phyloP scores from a whole-genome alignment of 169 alveolate species.

The Plasmodium gallinaceum region DNA sequence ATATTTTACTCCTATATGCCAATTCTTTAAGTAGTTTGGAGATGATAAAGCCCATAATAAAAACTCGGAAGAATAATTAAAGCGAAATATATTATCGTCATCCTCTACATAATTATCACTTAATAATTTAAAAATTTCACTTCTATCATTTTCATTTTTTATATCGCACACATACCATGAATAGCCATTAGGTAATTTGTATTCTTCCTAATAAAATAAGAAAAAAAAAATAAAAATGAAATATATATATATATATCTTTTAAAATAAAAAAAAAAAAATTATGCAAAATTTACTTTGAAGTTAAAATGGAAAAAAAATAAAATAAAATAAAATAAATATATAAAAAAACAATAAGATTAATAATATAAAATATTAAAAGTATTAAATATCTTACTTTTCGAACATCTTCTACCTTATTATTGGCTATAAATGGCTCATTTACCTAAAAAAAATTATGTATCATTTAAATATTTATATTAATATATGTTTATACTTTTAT shows the following conservation, averaged over 20 bases:
- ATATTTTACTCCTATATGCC: slow-evolving; percentile 96
- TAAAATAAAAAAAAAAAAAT: too few relatives aligned
- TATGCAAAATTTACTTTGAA: background rate
- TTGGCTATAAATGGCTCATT: slow-evolving; percentile 74
- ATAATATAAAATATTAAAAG: too few relatives aligned
- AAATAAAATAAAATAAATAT: background rate
- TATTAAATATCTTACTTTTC: slow-evolving; percentile 26
- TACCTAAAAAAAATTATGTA: slow-evolving; percentile 52
- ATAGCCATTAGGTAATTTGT: slow-evolving; percentile 92
- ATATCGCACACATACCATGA: slow-evolving; percentile 95
- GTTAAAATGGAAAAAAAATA: background rate
- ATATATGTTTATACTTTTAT: background rate
- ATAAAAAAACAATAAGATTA: background rate
- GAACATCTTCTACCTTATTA: slow-evolving; percentile 74
- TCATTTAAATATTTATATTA: background rate
- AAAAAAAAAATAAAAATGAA: slow-evolving; percentile 35
- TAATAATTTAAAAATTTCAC: slow-evolving; percentile 84
- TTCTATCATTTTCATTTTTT: slow-evolving; percentile 83
- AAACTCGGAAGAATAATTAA: slow-evolving; percentile 96
- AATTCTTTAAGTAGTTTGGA: slow-evolving; percentile 90
- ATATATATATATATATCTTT: too few relatives aligned
- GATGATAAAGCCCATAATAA: slow-evolving; percentile 96
- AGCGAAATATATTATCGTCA: slow-evolving; percentile 96
- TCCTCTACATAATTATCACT: slow-evolving; percentile 98
- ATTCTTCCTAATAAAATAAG: slow-evolving; percentile 83